phyloP scores from a whole-genome alignment of 331 rosid genomes.

The Dryas integrifolia region DNA sequence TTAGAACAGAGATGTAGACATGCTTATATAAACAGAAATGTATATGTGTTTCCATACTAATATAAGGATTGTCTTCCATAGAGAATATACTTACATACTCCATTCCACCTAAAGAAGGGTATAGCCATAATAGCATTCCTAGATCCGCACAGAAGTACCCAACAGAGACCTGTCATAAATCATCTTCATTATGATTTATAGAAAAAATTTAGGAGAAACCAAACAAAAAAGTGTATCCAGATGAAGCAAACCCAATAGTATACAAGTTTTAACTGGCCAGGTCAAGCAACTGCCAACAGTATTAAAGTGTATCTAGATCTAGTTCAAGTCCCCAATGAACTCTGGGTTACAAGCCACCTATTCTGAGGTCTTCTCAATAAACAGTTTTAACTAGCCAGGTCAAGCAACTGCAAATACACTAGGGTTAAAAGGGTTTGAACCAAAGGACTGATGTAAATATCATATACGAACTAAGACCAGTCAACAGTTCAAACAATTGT shows the following conservation, averaged over 20 bases:
- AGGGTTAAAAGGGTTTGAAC: too few species aligned
- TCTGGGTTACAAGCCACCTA: too few species aligned
- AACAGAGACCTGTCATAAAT: slow-evolving; percentile 45
- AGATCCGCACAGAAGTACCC: slow-evolving; percentile 55
- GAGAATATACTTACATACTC: slow-evolving; percentile 47
- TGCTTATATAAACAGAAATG: not conserved
- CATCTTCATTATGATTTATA: not conserved
- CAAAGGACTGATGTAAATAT: too few species aligned
- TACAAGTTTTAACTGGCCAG: not conserved
- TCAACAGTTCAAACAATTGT: too few species aligned
- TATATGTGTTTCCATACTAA: not conserved
- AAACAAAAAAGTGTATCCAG: not conserved
- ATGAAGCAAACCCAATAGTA: not conserved
- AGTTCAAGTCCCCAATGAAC: too few species aligned
- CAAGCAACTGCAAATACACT: too few species aligned
- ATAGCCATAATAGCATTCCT: slow-evolving; percentile 48
- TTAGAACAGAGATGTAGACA: not conserved
- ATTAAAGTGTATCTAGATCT: too few species aligned
- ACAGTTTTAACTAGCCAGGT: too few species aligned
- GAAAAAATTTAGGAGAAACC: not conserved
- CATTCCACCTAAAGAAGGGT: slow-evolving; percentile 53
- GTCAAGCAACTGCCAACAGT: not conserved
- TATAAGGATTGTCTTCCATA: not conserved
- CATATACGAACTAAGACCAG: too few species aligned
- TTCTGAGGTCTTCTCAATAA: too few species aligned